phyloP scores from a whole-genome alignment of 2,329 filamentous ascomycete genomes.

The Diaporthe vaccinii region DNA sequence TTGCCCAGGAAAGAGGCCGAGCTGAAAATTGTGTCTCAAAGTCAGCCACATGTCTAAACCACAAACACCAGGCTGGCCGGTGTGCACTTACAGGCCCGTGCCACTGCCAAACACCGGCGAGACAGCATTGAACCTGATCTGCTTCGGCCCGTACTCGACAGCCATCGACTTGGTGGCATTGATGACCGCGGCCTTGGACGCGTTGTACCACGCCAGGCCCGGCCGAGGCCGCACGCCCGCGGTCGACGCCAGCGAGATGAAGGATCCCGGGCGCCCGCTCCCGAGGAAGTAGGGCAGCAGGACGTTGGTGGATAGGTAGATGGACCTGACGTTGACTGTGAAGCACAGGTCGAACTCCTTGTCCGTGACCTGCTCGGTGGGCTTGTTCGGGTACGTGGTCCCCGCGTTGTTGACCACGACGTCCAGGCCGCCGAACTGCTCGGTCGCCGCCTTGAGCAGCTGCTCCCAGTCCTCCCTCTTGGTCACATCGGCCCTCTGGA shows the following conservation, averaged over 20 bases:
- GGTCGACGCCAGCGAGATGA: conserved; percentile 77
- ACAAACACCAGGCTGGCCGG: not conserved
- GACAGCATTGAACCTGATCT: conserved; percentile 81
- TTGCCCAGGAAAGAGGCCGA: conserved; percentile 66
- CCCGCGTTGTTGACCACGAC: conserved; percentile 74
- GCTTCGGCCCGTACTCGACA: conserved; percentile 78
- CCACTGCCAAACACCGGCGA: conserved; percentile 74
- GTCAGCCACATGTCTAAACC: not conserved
- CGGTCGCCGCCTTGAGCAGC: conserved; percentile 59
- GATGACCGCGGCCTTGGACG: conserved; percentile 75
- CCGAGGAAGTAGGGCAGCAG: conserved; percentile 73
- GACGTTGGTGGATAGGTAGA: conserved; percentile 72
- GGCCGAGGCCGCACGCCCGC: conserved; percentile 72
- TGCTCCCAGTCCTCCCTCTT: conserved; percentile 66
- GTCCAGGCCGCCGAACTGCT: conserved; percentile 66
- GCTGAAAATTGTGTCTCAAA: conserved; percentile 53
- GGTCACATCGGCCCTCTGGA: conserved; percentile 62
- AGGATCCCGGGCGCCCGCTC: conserved; percentile 68
- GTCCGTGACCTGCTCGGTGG: conserved; percentile 74
- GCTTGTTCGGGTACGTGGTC: conserved; percentile 70
- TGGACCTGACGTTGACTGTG: conserved; percentile 76
- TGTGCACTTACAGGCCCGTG: conserved; percentile 67
- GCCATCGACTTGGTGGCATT: conserved; percentile 73
- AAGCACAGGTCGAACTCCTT: conserved; percentile 77
- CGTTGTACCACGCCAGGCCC: conserved; percentile 78